Conservation (phyloP, 2,329 filamentous ascomycete species). For the Sphaerulina musiva region DNA sequence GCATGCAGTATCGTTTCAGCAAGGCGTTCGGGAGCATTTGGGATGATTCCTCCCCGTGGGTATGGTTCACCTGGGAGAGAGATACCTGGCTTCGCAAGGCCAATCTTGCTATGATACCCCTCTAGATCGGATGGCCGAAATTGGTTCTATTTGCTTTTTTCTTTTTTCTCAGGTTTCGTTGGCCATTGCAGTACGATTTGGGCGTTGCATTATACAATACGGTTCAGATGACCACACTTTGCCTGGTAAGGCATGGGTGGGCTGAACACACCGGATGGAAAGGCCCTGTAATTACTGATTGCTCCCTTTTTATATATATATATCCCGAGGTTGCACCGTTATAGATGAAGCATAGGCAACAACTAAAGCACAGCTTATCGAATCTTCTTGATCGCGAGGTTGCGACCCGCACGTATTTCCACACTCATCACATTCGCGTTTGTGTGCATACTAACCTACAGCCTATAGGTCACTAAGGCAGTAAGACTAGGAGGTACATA, state of each 20-base stretch:
- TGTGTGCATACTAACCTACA: too few relatives aligned
- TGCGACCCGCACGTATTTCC: neutral
- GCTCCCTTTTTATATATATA: too few relatives aligned
- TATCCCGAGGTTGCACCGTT: neutral
- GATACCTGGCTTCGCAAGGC: constrained; percentile 27
- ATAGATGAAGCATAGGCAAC: neutral
- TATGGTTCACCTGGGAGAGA: constrained; percentile 19
- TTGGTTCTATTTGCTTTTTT: neutral
- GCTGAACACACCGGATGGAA: neutral
- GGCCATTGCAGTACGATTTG: neutral
- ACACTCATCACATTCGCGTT: neutral
- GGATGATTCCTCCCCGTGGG: constrained; percentile 26
- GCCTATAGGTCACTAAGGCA: too few relatives aligned
- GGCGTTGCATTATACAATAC: neutral
- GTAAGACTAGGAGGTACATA: too few relatives aligned
- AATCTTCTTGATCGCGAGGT: neutral
- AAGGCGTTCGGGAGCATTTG: constrained; percentile 28
- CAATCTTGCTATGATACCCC: constrained; percentile 23
- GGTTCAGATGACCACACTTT: neutral
- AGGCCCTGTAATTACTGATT: neutral
- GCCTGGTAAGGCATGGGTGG: neutral
- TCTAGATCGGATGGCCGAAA: constrained; percentile 11
- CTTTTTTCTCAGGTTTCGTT: neutral
- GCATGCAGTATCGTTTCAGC: constrained; percentile 25
- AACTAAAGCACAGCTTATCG: neutral